phyloP scores from a whole-genome alignment of 495 filamentous ascomycete genomes.

The Podospora fimiseda region DNA sequence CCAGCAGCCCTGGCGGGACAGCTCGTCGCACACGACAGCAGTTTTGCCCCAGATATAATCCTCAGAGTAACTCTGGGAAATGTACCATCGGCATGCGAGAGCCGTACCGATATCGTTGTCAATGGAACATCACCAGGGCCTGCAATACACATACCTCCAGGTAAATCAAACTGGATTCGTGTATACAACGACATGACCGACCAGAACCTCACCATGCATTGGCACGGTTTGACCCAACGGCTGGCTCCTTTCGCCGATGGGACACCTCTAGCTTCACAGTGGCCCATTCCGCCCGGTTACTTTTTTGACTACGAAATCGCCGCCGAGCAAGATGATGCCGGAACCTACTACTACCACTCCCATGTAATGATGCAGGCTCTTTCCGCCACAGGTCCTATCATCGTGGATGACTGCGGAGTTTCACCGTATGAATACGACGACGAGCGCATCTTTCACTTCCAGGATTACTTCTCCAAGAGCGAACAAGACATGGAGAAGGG shows the following conservation, averaged over 20 bases:
- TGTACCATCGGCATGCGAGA: conserved; percentile 39
- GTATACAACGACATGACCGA: conserved; percentile 54
- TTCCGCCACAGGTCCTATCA: conserved; percentile 46
- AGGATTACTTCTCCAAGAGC: conserved; percentile 45
- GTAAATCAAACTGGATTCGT: conserved; percentile 48
- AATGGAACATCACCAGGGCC: conserved; percentile 53
- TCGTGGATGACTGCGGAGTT: conserved; percentile 43
- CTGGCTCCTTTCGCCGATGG: conserved; percentile 54
- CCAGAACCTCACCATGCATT: conserved; percentile 54
- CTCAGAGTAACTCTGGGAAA: conserved; percentile 38
- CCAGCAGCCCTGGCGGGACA: background rate
- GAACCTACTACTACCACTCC: conserved; percentile 57
- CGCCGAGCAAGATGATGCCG: conserved; percentile 42
- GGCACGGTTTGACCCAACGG: conserved; percentile 52
- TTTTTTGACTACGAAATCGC: conserved; percentile 59
- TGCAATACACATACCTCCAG: conserved; percentile 40
- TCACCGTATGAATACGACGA: conserved; percentile 49
- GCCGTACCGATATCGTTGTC: conserved; percentile 39
- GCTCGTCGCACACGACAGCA: conserved; percentile 27
- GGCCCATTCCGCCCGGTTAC: conserved; percentile 52
- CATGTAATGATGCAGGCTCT: conserved; percentile 53
- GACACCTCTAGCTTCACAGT: conserved; percentile 46
- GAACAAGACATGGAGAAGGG: conserved; percentile 38
- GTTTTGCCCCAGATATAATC: conserved; percentile 45
- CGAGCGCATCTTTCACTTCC: conserved; percentile 47